A percentile compares a stretch with the other conserved stretches of the same genome.
Evolutionary conservation across 805 yeast genomes (phyloP).

Genomic region (Hanseniaspora occidentalis): DNA sequence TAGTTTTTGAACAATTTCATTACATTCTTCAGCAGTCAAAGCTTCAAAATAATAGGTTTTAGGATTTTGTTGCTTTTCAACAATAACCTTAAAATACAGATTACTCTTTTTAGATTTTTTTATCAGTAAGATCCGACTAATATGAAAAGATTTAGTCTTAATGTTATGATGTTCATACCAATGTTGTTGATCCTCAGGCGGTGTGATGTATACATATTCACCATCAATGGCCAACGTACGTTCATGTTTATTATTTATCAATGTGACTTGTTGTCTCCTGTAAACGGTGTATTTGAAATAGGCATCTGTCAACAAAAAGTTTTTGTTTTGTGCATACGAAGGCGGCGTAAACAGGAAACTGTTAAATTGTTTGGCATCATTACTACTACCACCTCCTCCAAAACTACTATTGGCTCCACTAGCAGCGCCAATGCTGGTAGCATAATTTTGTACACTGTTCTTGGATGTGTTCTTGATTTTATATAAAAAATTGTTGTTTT

Average conservation of each 20-base stretch:
- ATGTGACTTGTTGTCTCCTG: constrained; percentile 79
- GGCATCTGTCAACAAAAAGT: constrained; percentile 32
- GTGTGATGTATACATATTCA: constrained; percentile 74
- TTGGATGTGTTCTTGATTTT: background rate
- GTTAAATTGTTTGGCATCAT: too few relatives aligned
- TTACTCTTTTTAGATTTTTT: constrained; percentile 72
- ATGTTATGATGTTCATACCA: constrained; percentile 48
- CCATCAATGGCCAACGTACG: constrained; percentile 84
- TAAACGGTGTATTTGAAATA: constrained; percentile 80
- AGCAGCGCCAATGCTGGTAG: background rate
- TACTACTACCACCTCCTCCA: too few relatives aligned
- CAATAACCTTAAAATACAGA: constrained; percentile 68
- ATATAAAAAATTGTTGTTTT: background rate
- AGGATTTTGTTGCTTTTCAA: constrained; percentile 52
- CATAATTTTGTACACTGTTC: background rate
- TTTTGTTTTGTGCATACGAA: constrained; percentile 10
- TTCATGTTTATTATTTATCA: constrained; percentile 60
- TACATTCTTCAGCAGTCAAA: constrained; percentile 41
- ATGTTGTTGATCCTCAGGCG: constrained; percentile 66
- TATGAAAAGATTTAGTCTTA: constrained; percentile 79
- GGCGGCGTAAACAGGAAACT: constrained; percentile 1
- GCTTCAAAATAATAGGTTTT: constrained; percentile 88
- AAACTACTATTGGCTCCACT: background rate
- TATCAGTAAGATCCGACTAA: constrained; percentile 59
- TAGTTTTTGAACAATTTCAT: constrained; percentile 66